Evolutionary conservation across 306 rosid genomes (phyloP).

Genomic region (Abrus pulchellus): DNA sequence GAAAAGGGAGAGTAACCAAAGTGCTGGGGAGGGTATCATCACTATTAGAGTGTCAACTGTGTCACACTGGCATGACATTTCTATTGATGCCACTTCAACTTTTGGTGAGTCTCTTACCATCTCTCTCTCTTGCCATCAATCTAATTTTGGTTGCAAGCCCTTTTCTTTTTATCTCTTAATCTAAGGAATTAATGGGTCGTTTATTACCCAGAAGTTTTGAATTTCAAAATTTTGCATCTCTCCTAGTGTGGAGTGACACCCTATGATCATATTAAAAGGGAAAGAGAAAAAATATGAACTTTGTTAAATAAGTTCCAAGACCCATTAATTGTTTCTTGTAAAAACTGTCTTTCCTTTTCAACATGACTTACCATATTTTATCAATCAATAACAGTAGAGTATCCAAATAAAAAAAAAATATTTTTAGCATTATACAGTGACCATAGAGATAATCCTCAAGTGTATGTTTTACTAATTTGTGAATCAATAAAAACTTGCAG

Average conservation of each 20-base stretch:
- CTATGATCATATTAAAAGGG: too few species aligned
- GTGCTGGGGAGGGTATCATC: slow-evolving; percentile 65
- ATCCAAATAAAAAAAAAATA: background rate
- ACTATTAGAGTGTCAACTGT: slow-evolving; percentile 85
- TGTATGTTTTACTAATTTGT: slow-evolving; percentile 32
- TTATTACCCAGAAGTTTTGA: background rate
- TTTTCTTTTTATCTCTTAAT: background rate
- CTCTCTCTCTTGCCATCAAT: background rate
- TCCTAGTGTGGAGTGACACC: too few species aligned
- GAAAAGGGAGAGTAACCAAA: slow-evolving; percentile 67
- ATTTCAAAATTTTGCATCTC: background rate
- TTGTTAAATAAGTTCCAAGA: too few species aligned
- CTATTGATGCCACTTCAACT: slow-evolving; percentile 81
- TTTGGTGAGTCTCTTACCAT: slow-evolving; percentile 64
- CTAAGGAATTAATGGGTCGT: background rate
- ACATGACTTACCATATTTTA: too few species aligned
- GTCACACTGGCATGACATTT: slow-evolving; percentile 79
- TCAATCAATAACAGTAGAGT: too few species aligned
- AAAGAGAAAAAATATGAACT: too few species aligned
- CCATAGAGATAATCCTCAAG: background rate
- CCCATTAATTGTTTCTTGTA: too few species aligned
- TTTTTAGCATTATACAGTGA: background rate
- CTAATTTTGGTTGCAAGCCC: background rate
- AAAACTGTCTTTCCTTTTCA: too few species aligned
- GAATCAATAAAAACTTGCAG: slow-evolving; percentile 53